Conservation (phyloP, 352 stramenopile species). For the Globisporangium spiculum region DNA sequence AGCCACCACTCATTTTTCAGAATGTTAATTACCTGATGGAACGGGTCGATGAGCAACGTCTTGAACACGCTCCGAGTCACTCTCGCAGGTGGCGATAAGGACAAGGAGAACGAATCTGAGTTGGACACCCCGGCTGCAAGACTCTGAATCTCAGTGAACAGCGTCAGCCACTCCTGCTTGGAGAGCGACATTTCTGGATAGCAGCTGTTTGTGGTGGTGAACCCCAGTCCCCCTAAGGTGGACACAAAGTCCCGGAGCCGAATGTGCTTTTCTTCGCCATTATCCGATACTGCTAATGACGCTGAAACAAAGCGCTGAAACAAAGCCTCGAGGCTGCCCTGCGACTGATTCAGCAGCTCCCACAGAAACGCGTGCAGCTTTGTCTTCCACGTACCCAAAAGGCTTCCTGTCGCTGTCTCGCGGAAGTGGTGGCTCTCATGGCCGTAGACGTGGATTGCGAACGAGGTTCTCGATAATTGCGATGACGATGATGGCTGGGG, state of each 20-base stretch:
- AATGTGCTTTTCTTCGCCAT: not conserved
- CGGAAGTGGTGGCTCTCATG: constrained; percentile 35
- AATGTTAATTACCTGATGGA: constrained; percentile 31
- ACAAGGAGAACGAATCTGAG: not conserved
- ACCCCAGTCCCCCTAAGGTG: constrained; percentile 18
- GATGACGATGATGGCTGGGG: constrained; percentile 14
- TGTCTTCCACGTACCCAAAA: constrained; percentile 21
- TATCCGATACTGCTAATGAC: too few relatives aligned
- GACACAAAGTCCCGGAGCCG: constrained; percentile 16
- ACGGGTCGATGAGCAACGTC: constrained; percentile 36
- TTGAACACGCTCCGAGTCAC: constrained; percentile 32
- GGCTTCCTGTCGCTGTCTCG: constrained; percentile 25
- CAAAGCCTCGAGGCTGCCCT: constrained; percentile 18
- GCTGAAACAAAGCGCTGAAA: constrained; percentile 19
- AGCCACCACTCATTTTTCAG: not conserved
- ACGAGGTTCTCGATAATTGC: constrained; percentile 1
- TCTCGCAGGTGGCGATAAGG: not conserved
- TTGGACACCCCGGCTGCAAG: constrained; percentile 13
- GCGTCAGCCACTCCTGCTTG: constrained; percentile 39
- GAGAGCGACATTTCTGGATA: constrained; percentile 4
- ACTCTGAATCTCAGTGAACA: constrained; percentile 33
- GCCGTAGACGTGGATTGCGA: constrained; percentile 17
- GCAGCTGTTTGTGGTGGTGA: constrained; percentile 5
- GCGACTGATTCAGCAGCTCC: constrained; percentile 17
- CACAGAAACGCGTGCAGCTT: constrained; percentile 30